phyloP scores from a whole-genome alignment of 2,329 filamentous ascomycete species.

The Cyphellophora attinorum region DNA sequence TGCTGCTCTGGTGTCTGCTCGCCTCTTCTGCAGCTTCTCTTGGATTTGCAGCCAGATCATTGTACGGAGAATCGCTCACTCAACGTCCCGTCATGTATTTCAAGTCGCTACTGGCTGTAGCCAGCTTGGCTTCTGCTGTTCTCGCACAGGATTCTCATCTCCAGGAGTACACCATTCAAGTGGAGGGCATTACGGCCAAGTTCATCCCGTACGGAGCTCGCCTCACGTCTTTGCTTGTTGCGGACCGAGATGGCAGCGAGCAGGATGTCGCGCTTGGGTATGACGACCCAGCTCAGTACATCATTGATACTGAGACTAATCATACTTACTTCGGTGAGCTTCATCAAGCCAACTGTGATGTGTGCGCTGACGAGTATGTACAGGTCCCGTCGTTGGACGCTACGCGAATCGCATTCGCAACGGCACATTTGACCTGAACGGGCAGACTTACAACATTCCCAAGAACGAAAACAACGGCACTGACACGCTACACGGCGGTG shows the following conservation, averaged over 20 bases:
- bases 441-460: constrained; percentile 36
- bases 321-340: constrained; percentile 36
- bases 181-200: constrained; percentile 37
- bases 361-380: background rate
- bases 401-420: constrained; percentile 50
- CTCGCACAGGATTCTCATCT: constrained; percentile 23
- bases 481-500: constrained; percentile 44
- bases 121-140: constrained; percentile 5
- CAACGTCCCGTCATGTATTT: background rate
- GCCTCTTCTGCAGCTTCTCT: too few relatives aligned
- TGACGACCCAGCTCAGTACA: constrained; percentile 35
- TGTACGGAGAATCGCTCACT: too few relatives aligned
- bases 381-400: constrained; percentile 34
- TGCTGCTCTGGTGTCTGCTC: too few relatives aligned
- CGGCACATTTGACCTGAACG: constrained; percentile 43
- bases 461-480: constrained; percentile 41
- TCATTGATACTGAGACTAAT: constrained; percentile 35
- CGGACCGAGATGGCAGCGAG: constrained; percentile 37
- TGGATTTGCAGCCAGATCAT: too few relatives aligned
- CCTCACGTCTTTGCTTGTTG: constrained; percentile 38
- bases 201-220: constrained; percentile 40
- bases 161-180: constrained; percentile 35
- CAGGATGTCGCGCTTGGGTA: constrained; percentile 44
- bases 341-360: background rate
- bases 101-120: constrained; percentile 6